These are phyloP conservation scores for Huiozyma naganishii DNA, from an alignment of 805 yeast genomes.

Conservation along the genomic window DNA sequence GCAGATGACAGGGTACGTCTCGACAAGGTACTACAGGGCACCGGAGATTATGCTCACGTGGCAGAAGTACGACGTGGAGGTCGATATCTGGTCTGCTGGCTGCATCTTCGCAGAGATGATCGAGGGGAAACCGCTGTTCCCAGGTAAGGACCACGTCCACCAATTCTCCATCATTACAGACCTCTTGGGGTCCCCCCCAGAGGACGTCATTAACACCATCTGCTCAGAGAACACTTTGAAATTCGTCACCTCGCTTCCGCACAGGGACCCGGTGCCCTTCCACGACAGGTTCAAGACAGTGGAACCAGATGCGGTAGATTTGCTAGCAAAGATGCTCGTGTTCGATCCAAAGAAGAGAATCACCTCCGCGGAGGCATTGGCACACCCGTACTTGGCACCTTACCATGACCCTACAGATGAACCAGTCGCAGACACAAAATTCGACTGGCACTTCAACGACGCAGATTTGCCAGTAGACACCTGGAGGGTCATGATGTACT, in stretches of 20 bases:
- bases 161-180: slow-evolving; percentile 96
- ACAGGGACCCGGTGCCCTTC: slow-evolving; percentile 84
- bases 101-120: slow-evolving; percentile 97
- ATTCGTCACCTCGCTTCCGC: slow-evolving; percentile 89
- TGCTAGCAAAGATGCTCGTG: slow-evolving; percentile 80
- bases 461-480: slow-evolving; percentile 82
- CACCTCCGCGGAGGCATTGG: slow-evolving; percentile 81
- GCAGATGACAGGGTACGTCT: slow-evolving; percentile 97
- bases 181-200: slow-evolving; percentile 90
- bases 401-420: slow-evolving; percentile 97
- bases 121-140: slow-evolving; percentile 92
- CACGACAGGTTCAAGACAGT: slow-evolving; percentile 55
- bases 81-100: slow-evolving; percentile 96
- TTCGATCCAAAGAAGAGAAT: slow-evolving; percentile 93
- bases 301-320: slow-evolving; percentile 79
- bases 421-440: slow-evolving; percentile 75
- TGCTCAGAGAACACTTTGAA: slow-evolving; percentile 91
- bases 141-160: slow-evolving; percentile 97
- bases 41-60: slow-evolving; percentile 98
- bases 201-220: slow-evolving; percentile 90
- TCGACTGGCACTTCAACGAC: slow-evolving; percentile 97
- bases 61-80: slow-evolving; percentile 96
- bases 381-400: slow-evolving; percentile 85
- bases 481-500: slow-evolving; percentile 99
- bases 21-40: slow-evolving; percentile 91